phyloP scores from a whole-genome alignment of 202 grass and related monocot species.

The Cymbopogon flexuosus region DNA sequence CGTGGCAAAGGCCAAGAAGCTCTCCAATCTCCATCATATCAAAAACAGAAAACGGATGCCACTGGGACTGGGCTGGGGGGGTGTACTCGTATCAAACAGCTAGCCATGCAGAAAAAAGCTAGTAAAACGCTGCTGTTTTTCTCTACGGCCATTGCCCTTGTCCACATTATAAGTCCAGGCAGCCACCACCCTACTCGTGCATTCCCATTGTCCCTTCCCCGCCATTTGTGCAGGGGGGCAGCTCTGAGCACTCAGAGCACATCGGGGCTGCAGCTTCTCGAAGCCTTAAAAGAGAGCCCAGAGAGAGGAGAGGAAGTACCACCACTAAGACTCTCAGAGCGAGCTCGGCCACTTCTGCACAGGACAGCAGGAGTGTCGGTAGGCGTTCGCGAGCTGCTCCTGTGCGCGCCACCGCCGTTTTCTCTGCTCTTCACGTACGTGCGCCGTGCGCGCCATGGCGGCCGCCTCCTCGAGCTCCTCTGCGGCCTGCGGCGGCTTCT shows the following conservation, averaged over 20 bases:
- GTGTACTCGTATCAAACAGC: background rate
- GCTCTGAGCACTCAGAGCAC: conserved; percentile 23
- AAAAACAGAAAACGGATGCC: background rate
- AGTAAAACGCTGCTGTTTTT: background rate
- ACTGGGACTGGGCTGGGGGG: background rate
- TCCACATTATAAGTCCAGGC: conserved; percentile 43
- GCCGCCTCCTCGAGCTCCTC: background rate
- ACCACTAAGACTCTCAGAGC: background rate
- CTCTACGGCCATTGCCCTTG: background rate
- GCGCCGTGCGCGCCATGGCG: conserved; percentile 13
- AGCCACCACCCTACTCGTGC: conserved; percentile 24
- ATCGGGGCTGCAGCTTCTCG: conserved; percentile 35
- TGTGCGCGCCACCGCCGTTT: background rate
- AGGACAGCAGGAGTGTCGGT: background rate
- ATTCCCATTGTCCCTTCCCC: conserved; percentile 36
- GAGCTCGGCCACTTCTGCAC: conserved; percentile 2
- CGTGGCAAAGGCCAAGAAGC: background rate
- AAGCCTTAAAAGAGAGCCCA: conserved; percentile 38
- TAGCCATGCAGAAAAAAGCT: background rate
- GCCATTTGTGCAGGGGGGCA: conserved; percentile 31
- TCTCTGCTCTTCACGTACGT: background rate
- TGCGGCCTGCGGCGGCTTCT: background rate
- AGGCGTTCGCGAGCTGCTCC: background rate
- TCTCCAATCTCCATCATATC: background rate
- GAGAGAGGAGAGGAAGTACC: background rate